Evolutionary conservation across 129 eudicot species (phyloP), one percentile per base, ranked within the genome.

Genomic region (Lonicera japonica): DNA sequence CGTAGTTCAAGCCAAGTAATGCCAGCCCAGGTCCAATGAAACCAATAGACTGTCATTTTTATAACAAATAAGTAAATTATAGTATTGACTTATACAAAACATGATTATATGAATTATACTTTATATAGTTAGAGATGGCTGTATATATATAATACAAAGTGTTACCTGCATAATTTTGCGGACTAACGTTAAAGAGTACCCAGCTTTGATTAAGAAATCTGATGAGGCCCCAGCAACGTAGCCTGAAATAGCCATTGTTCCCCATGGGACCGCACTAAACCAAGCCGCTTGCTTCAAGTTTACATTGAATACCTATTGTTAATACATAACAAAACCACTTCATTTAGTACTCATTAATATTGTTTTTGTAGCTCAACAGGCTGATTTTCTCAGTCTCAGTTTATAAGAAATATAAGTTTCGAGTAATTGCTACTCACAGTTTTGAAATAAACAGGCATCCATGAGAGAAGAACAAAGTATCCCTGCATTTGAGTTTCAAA

Each of bases 191-290:
- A 81, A 58, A 0, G 99, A 78, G 59, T 83, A 69, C 5, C 95
- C 99, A 8, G 76, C 67, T 76, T 79, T 82, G 78, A 88, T 80
- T 64, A 88, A 73, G 71, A 68, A 74, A 85, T 92, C 99, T 21
- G 99, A 92, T 50, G 83, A 61, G n/a, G 88, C 84, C 51, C 99
- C 99, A 9, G 96, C 99, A 46, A 85, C 64, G 68, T 80, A 92
- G 76, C 99, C 95, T 54, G 99, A 85, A 55, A 92, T 62, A 9
- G 99, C 99, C 99, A 92, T 92, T 67, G 94, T 82, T 64, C 99
- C 99, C 99, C 99, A 92, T 17, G 99, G 99, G 39, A 92, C 86
- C 5, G 99, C 99, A 74, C 99, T 92, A 70, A 92, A 92, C 99
- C 99, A 88, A 54, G 99, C 99, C 52, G 99, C 99, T 80, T 92